A percentile compares a stretch with the other conserved stretches of the same genome.
These are phyloP conservation scores for Epichloe typhina DNA, from an alignment of 2,329 filamentous ascomycete species.

Conservation along the genomic window DNA sequence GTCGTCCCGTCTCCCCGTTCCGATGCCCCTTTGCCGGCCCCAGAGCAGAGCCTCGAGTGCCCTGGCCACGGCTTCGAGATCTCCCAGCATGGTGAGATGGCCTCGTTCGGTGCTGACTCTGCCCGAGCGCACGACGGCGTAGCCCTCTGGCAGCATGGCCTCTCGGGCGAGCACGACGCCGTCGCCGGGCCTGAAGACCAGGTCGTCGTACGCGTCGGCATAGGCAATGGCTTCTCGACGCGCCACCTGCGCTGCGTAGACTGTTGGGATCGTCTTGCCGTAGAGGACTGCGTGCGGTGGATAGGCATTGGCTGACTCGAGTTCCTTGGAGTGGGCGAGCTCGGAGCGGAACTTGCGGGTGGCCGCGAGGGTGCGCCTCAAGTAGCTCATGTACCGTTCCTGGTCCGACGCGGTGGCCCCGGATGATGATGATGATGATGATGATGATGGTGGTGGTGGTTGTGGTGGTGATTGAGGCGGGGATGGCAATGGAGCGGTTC, in stretches of 20 bases:
- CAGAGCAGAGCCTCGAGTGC: constrained; percentile 56
- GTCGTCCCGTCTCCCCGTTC: constrained; percentile 32
- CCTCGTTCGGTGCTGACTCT: constrained; percentile 70
- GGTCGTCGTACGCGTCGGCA: constrained; percentile 69
- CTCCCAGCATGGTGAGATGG: constrained; percentile 77
- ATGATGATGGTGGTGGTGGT: constrained; percentile 6
- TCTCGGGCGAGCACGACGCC: constrained; percentile 78
- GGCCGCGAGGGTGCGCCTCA: constrained; percentile 58
- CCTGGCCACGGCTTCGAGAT: constrained; percentile 66
- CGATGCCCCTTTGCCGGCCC: constrained; percentile 60
- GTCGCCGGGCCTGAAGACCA: constrained; percentile 78
- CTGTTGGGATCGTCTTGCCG: constrained; percentile 74
- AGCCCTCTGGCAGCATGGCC: constrained; percentile 73
- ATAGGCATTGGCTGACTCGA: constrained; percentile 57
- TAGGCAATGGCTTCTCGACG: constrained; percentile 61
- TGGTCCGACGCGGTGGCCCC: constrained; percentile 11
- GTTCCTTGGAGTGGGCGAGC: constrained; percentile 46
- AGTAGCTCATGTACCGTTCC: constrained; percentile 43
- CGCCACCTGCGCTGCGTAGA: constrained; percentile 65
- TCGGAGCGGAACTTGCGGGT: constrained; percentile 66
- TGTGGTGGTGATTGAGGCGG: constrained; percentile 7
- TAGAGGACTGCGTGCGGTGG: constrained; percentile 76
- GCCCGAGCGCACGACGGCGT: constrained; percentile 59
- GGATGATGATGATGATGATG: background rate
- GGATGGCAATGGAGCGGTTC: constrained; percentile 10